Base-by-base conservation (phyloP, 805 yeast species). In the Cyberlindnera suaveolens region DNA sequence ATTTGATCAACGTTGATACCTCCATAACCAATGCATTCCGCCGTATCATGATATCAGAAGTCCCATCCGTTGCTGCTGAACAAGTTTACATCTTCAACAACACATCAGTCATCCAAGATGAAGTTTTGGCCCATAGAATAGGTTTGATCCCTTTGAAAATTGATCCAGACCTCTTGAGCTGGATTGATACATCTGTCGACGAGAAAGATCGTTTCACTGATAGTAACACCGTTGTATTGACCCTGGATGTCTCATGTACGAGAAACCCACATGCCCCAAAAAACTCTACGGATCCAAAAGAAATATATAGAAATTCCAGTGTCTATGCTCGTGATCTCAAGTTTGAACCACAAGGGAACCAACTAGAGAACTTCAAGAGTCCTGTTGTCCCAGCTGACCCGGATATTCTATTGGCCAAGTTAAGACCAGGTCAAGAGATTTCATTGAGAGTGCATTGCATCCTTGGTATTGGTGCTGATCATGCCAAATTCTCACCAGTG, bases 361-460 rank as follows among this genome's bases (percentile, higher is more conserved):
- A 93, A 66, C 65, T 69, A 15, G 91, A 84, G 53, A 64, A 70
- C 33, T 87, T 85, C 66, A 78, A 82, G 50, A 70, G 73, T 43
- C 87, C 90, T 1, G 86, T 83, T 32, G 81, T 70, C 9, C 84
- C 96, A 18, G 74, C 85, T 45, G 93, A 90, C 66, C 96, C 96
- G 31, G 84, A 93, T 62, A 86, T 93, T 52, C 67, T 93, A 50
- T 65, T 93, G 42, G 96, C 96, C 41, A 93, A 93, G 67, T 72
- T 93, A 58, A 79, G 99, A 57, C 98, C 98, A 6, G 96, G 96
- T 39, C 99, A 93, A 68, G 98, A 93, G 66, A 90, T 93, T 50
- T 77, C 91, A 23, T 72, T 93, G 51, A 75, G 89, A 59, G 95
- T 85, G 44, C 96, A 89, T 67, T 93, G 97, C 62, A 72, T 90